Base-by-base conservation (phyloP, 2,329 filamentous ascomycete genomes). In the Elsinoe australis region DNA sequence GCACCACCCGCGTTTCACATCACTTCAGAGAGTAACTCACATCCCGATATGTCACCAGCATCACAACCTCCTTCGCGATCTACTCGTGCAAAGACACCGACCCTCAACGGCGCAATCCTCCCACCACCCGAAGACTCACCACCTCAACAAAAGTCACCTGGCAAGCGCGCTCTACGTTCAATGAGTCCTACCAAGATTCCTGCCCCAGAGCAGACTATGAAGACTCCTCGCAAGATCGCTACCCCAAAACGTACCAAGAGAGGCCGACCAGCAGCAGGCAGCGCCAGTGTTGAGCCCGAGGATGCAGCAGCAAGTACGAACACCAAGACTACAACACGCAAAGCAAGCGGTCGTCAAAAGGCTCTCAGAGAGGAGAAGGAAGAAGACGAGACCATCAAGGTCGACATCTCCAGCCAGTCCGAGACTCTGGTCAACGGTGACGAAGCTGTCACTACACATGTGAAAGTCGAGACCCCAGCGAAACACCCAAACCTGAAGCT, bases 381-480 rank as follows among this genome's bases (percentile, higher is more conserved):
- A 17, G 35, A 22, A 18, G 24, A 48, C 12, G 70, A 74, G 10
- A 70, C 80, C 52, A 78, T 87, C 48, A 82, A 79, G 60, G 77
- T 89, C 29, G 78, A 84, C 53, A 76, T 88, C 15, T 77, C 85
- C 51, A 79, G 83, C 52, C 78, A 79, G 22, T 71, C 79, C 5
- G 71, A 74, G 58, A 71, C 73, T 2, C 54, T 51, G 14, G 48
- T 49, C 38, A 68, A 73, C 41, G 73, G 72, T 46, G 80, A 82
- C 15, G 68, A 77, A 3, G 82, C 87, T 63, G 79, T 78, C 1
- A 79, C 79, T 55, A 89, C 83, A 5, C 80, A 81, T 38, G 80
- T 90, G 41, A 83, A 83, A 53, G 73, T 92, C 8, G 84, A 92
- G 54, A 74, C 92, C 60, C 85, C 88, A 3, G 73, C 79, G 7